Evolutionary conservation across 306 rosid genomes (phyloP).

Genomic region (Adenanthera pavonina): DNA sequence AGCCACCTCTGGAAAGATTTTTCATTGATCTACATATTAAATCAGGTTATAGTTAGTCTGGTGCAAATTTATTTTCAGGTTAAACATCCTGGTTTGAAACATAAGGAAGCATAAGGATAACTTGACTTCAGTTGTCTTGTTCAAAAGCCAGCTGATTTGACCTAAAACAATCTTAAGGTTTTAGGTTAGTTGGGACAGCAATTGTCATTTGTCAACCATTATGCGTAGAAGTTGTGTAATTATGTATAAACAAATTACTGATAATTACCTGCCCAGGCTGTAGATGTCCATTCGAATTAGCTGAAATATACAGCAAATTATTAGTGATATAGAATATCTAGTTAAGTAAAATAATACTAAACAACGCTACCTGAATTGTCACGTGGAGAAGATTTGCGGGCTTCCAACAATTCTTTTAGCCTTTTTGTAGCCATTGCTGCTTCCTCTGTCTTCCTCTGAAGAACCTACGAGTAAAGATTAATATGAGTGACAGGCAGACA

Average conservation of each 20-base stretch:
- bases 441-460: conserved; percentile 89
- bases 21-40: conserved; percentile 62
- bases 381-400: conserved; percentile 67
- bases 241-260: conserved; percentile 24
- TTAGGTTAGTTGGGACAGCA: background rate
- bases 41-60: conserved; percentile 26
- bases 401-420: conserved; percentile 74
- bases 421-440: conserved; percentile 78
- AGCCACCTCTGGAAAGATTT: conserved; percentile 74
- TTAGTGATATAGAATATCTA: conserved; percentile 43
- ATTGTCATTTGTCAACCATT: background rate
- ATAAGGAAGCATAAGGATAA: conserved; percentile 12
- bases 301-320: conserved; percentile 53
- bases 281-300: conserved; percentile 59
- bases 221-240: conserved; percentile 30
- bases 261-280: conserved; percentile 64
- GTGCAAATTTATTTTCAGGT: conserved; percentile 3
- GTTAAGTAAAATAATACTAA: conserved; percentile 14
- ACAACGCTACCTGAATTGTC: conserved; percentile 63
- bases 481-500: conserved; percentile 8
- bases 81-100: conserved; percentile 8
- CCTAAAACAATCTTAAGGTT: conserved; percentile 19
- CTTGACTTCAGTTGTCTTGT: conserved; percentile 34
- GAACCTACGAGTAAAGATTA: conserved; percentile 59
- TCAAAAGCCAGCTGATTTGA: conserved; percentile 21